Evolutionary conservation across 73 alveolate species (phyloP).

Genomic region (Uronychia setigera): DNA sequence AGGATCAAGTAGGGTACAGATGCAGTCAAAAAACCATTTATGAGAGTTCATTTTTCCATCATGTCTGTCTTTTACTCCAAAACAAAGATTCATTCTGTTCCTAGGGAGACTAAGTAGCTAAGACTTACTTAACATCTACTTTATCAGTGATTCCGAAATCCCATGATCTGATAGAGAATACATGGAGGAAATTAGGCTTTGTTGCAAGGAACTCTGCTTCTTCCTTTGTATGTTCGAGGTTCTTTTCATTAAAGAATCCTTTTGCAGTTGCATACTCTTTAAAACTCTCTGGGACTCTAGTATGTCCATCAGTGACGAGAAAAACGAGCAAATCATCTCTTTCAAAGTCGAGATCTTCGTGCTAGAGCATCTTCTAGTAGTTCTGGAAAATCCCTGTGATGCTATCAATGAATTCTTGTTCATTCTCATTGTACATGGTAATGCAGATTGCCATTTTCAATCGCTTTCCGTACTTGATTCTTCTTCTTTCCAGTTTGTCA

Average conservation of each 20-base stretch:
- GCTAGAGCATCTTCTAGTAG: background rate
- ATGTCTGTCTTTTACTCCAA: slow-evolving; percentile 49
- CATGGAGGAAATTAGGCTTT: slow-evolving; percentile 18
- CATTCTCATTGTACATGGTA: slow-evolving; percentile 58
- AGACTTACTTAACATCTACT: background rate
- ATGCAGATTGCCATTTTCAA: slow-evolving; percentile 47
- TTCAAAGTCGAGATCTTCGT: background rate
- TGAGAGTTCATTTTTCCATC: slow-evolving; percentile 62
- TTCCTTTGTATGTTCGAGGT: background rate
- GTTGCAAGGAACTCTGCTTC: background rate
- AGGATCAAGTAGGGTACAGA: slow-evolving; percentile 51
- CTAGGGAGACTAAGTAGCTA: background rate
- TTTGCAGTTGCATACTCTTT: slow-evolving; percentile 27
- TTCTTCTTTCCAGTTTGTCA: background rate
- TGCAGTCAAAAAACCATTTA: slow-evolving; percentile 52
- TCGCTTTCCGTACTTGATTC: background rate
- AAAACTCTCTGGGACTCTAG: slow-evolving; percentile 24
- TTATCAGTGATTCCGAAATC: slow-evolving; percentile 31
- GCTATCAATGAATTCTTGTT: slow-evolving; percentile 13
- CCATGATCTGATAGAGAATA: slow-evolving; percentile 25
- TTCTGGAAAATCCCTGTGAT: slow-evolving; percentile 17
- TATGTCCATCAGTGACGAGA: slow-evolving; percentile 33
- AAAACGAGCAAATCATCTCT: slow-evolving; percentile 18
- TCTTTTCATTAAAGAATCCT: slow-evolving; percentile 28
- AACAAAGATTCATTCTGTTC: slow-evolving; percentile 23